Base-by-base conservation (phyloP, 2,329 filamentous ascomycete species). In the Epichloe sp. region DNA sequence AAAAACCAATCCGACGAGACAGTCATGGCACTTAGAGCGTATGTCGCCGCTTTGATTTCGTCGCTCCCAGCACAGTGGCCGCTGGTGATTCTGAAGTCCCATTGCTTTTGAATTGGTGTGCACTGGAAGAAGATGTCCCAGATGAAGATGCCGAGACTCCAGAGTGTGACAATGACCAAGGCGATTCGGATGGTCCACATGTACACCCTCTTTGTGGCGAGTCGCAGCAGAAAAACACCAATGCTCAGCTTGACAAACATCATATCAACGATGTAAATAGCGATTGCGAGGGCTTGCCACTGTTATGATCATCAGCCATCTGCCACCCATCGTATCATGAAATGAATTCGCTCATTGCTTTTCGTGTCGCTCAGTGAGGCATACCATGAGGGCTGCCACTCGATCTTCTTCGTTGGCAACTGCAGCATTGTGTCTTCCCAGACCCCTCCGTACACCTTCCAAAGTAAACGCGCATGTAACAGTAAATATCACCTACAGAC, bases 191-290 rank as follows among this genome's bases (percentile, higher is more conserved):
- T 68, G 37, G 71, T 72, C 59, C 69, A 75, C 21, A 66, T 71
- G 58, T 78, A 79, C 19, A 69, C 59, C 45, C 64, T 70, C 42
- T 69, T 63, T 3, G 68, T 66, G 1, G 74, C 70, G 15, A 78
- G 63, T 5, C 73, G 68, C 17, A 79, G 60, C 8, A 78, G 67
- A 53, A 77, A 77, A 52, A 78, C 63, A 36, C 70, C 72, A 47
- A 79, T 77, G 62, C 76, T 76, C 48, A 78, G 62, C 62, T 79
- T 79, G 62, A 77, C 71, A 53, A 79, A 71, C 68, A 77, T 72
- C 75, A 79, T 79, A 54, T 76, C 68, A 10, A 71, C 55, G 44
- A 78, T 63, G 51, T 78, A 78, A 2, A 70, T 71, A 6, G 69
- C 71, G 1, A 74, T 74, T 11, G 73, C 72, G 34, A 78, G 57